phyloP scores from a whole-genome alignment of 1,284 basidiomycete species.

The Macrocystidia cucumis region DNA sequence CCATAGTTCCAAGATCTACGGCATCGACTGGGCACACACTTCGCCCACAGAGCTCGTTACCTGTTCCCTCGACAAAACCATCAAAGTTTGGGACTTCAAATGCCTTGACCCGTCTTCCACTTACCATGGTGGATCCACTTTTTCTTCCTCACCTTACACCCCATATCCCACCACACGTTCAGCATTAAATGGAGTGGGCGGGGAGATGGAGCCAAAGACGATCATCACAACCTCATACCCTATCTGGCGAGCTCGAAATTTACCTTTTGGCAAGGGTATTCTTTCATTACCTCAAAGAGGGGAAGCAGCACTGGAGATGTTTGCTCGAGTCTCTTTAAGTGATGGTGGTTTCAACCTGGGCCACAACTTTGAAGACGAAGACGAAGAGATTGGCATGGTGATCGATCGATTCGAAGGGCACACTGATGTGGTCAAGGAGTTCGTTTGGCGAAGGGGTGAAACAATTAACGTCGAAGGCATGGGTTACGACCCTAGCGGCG shows the following conservation, averaged over 20 bases:
- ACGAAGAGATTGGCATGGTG: slow-evolving; percentile 36
- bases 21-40: slow-evolving; percentile 88
- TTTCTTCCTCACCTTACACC: slow-evolving; percentile 5
- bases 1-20: slow-evolving; percentile 87
- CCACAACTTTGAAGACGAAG: slow-evolving; percentile 16
- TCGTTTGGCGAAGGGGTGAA: slow-evolving; percentile 81
- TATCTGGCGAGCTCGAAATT: slow-evolving; percentile 88
- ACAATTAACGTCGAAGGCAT: slow-evolving; percentile 42
- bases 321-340: too few relatives aligned
- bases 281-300: slow-evolving; percentile 89
- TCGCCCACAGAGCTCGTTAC: slow-evolving; percentile 76
- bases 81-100: slow-evolving; percentile 76
- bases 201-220: slow-evolving; percentile 33
- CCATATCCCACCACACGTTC: slow-evolving; percentile 2
- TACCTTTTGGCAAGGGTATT: slow-evolving; percentile 91
- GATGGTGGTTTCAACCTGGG: too few relatives aligned
- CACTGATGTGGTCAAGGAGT: slow-evolving; percentile 94
- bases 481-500: slow-evolving; percentile 35
- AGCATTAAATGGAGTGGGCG: too few relatives aligned
- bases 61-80: slow-evolving; percentile 87
- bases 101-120: slow-evolving; percentile 3
- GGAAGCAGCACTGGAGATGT: slow-evolving; percentile 84
- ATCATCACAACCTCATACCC: slow-evolving; percentile 79
- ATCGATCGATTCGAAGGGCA: slow-evolving; percentile 85
- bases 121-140: slow-evolving; percentile 5